Evolutionary conservation across 2,329 filamentous ascomycete genomes (phyloP).

Genomic region (Capronia epimyces): DNA sequence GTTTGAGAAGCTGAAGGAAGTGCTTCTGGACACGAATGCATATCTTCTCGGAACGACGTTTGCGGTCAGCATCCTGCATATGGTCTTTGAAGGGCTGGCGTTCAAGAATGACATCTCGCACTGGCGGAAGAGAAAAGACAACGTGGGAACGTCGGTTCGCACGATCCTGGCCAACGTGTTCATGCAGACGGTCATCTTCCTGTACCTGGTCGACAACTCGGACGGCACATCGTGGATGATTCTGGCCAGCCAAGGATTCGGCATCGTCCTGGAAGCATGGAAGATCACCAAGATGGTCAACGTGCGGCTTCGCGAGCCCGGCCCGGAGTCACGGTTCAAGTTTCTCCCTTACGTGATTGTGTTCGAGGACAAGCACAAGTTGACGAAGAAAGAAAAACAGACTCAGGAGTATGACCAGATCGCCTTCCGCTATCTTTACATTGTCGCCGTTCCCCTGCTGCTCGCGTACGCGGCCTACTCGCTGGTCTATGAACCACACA

Average conservation of each 20-base stretch:
- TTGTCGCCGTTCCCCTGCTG: slow-evolving; percentile 80
- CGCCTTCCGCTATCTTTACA: slow-evolving; percentile 95
- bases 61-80: slow-evolving; percentile 80
- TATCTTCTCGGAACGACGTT: slow-evolving; percentile 81
- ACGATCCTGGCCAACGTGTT: slow-evolving; percentile 96
- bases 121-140: slow-evolving; percentile 99
- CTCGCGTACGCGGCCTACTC: slow-evolving; percentile 87
- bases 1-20: slow-evolving; percentile 95
- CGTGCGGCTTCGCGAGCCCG: slow-evolving; percentile 68
- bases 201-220: slow-evolving; percentile 95
- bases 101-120: slow-evolving; percentile 98
- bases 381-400: slow-evolving; percentile 92
- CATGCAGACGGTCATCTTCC: slow-evolving; percentile 93
- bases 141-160: slow-evolving; percentile 90
- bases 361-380: slow-evolving; percentile 95
- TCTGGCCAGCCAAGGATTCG: slow-evolving; percentile 82
- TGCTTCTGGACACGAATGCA: slow-evolving; percentile 88
- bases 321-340: slow-evolving; percentile 63
- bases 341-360: slow-evolving; percentile 72
- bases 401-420: slow-evolving; percentile 98
- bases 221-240: slow-evolving; percentile 99
- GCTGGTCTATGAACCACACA: slow-evolving; percentile 86
- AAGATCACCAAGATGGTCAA: slow-evolving; percentile 96
- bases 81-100: slow-evolving; percentile 90
- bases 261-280: slow-evolving; percentile 75